Evolutionary conservation across 768 basidiomycete species (phyloP).

Genomic region (Lactarius akahatsu): DNA sequence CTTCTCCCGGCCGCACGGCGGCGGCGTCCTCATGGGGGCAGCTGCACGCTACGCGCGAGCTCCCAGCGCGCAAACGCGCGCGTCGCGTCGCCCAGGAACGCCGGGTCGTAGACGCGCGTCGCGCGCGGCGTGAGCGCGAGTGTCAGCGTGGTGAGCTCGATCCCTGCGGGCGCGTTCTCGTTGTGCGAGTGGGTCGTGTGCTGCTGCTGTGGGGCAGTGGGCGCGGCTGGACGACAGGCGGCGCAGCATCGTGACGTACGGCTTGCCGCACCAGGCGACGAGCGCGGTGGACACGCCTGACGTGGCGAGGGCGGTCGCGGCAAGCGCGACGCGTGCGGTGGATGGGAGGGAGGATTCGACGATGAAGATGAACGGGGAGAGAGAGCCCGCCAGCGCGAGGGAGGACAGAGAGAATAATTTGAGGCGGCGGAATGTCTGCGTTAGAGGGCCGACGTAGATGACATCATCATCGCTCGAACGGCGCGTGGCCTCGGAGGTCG

Average conservation of each 20-base stretch:
- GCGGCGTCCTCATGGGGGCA: constrained; percentile 42
- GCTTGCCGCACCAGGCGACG: constrained; percentile 67
- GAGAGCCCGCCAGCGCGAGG: constrained; percentile 60
- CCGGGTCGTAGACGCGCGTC: constrained; percentile 74
- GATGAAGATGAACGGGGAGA: constrained; percentile 80
- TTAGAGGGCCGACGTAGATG: constrained; percentile 70
- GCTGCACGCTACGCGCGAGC: constrained; percentile 53
- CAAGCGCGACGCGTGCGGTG: constrained; percentile 65
- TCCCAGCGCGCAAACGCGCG: constrained; percentile 83
- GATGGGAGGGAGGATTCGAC: constrained; percentile 75
- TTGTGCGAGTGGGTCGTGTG: constrained; percentile 31
- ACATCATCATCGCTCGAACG: constrained; percentile 29
- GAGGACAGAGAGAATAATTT: constrained; percentile 85
- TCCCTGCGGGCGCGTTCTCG: constrained; percentile 41
- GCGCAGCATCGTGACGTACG: constrained; percentile 69
- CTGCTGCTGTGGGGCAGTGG: constrained; percentile 27
- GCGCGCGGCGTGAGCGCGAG: constrained; percentile 56
- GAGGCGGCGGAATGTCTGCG: constrained; percentile 68
- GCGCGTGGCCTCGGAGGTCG: not conserved
- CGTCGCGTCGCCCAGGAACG: constrained; percentile 62
- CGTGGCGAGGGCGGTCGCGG: constrained; percentile 66
- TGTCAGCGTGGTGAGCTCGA: constrained; percentile 71
- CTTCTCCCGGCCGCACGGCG: constrained; percentile 46
- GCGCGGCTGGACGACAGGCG: constrained; percentile 35
- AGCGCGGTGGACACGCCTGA: constrained; percentile 73